Conservation (phyloP, 192 early-diverging fungal species). For the Thoreauomyces humboldtii region DNA sequence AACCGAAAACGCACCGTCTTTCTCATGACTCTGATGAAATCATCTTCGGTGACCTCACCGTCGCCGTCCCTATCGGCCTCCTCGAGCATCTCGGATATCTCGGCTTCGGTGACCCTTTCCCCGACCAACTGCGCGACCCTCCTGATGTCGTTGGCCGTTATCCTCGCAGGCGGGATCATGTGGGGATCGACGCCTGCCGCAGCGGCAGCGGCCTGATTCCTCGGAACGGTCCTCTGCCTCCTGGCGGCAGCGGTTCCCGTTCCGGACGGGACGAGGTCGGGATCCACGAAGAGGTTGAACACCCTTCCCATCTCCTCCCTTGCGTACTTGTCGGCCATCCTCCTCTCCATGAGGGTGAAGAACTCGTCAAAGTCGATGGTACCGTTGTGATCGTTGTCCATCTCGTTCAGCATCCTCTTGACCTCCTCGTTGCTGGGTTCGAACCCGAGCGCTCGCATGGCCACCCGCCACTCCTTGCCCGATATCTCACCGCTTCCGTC, state of each 20-base stretch:
- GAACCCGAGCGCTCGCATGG: slow-evolving; percentile 60
- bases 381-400: slow-evolving; percentile 48
- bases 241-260: not conserved
- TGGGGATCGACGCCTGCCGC: not conserved
- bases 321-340: slow-evolving; percentile 52
- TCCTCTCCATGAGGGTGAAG: slow-evolving; percentile 42
- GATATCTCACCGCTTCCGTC: slow-evolving; percentile 49
- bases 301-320: slow-evolving; percentile 59
- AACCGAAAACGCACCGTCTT: slow-evolving; percentile 38
- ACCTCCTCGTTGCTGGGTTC: slow-evolving; percentile 46
- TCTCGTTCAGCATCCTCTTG: slow-evolving; percentile 42
- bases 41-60: slow-evolving; percentile 46
- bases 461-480: slow-evolving; percentile 47
- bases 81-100: slow-evolving; percentile 51
- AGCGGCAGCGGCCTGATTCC: not conserved
- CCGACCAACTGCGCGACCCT: slow-evolving; percentile 36
- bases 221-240: not conserved
- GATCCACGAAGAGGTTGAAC: slow-evolving; percentile 69
- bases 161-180: not conserved
- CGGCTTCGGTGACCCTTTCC: slow-evolving; percentile 43
- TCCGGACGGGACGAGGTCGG: not conserved
- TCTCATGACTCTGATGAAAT: slow-evolving; percentile 45
- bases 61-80: slow-evolving; percentile 52
- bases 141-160: slow-evolving; percentile 34
- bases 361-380: slow-evolving; percentile 49